Evolutionary conservation across 2,329 filamentous ascomycete genomes (phyloP), one percentile per base, ranked within the genome.

Genomic region (Pseudogymnoascus sp.): DNA sequence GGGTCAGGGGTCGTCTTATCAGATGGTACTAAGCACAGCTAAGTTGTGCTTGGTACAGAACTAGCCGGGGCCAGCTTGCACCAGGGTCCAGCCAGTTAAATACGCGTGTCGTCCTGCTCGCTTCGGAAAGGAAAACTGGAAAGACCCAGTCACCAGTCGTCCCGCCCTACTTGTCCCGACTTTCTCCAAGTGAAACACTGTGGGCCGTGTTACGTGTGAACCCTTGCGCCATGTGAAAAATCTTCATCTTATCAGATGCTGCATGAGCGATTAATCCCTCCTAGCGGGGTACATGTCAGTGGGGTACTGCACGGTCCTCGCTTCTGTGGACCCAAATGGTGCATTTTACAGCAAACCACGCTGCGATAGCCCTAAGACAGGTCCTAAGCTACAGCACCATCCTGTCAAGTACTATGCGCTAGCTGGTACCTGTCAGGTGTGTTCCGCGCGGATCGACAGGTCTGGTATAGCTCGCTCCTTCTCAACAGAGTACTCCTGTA

Each of bases 191-290:
- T 33, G 45, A 55, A 33, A 55, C 45, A n/a, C 26, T 29, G 45
- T 31, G 45, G 45, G 3, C 14, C 45, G 12, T 45, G 41, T 45
- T 45, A 45, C 41, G 21, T 52, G 45, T 31, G 26, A 52, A 52
- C 45, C 23, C 45, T 31, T 52, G 7, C 45, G 26, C 45, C n/a
- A 55, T 55, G 45, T 33, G 26, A 55, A 55, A 52, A 55, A 55
- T 55, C 26, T 33, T 55, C 26, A 55, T 55, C 45, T 55, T 55
- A 55, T 55, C 45, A 55, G 45, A 55, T 55, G n/a, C 45, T 55
- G 45, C 45, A 55, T 55, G 45, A 8, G 45, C 26, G 8, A 55
- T 55, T 52, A 55, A 19, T 4, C 45, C 43, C 43, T 12, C n/a
- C 29, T 31, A 31, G 45, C 26, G 26, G n/a, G 45, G 45, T 55